Conservation (phyloP, 495 filamentous ascomycete species). For the Pyronema domesticum region DNA sequence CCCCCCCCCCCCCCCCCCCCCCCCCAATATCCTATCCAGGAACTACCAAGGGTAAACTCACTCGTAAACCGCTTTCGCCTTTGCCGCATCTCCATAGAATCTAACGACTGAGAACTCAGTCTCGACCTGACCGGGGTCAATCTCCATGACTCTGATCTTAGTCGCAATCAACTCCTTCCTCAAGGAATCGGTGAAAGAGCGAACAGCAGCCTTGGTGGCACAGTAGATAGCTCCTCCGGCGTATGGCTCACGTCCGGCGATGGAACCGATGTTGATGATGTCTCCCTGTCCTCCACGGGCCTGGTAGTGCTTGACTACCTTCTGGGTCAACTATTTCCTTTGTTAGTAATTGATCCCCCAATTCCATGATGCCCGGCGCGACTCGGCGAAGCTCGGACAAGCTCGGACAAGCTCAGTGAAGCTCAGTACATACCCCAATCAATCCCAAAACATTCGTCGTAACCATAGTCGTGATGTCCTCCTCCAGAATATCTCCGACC, state of each 20-base stretch:
- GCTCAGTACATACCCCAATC: conserved; percentile 39
- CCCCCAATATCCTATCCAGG: too few relatives aligned
- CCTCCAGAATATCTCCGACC: conserved; percentile 63
- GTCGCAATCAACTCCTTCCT: conserved; percentile 77
- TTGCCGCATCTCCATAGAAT: conserved; percentile 79
- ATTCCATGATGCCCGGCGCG: background rate
- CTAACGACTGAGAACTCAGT: conserved; percentile 93
- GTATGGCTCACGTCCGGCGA: conserved; percentile 84
- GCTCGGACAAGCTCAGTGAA: background rate
- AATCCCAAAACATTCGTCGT: conserved; percentile 83
- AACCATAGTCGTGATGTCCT: conserved; percentile 79
- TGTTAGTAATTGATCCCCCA: background rate
- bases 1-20: too few relatives aligned
- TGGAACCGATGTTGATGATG: conserved; percentile 92
- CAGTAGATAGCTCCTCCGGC: conserved; percentile 89
- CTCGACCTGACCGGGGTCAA: conserved; percentile 94
- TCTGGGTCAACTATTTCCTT: conserved; percentile 59
- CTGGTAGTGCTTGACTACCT: conserved; percentile 69
- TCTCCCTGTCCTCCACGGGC: conserved; percentile 70
- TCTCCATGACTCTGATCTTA: conserved; percentile 72
- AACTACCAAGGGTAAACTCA: conserved; percentile 30
- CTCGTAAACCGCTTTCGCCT: conserved; percentile 93
- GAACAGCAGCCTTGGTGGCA: conserved; percentile 84
- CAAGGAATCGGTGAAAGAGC: conserved; percentile 73
- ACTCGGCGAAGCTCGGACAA: background rate